Percentiles rank a stretch among this genome's conserved stretches.
These are phyloP conservation scores for Salvia splendens DNA, from an alignment of 257 asterid species.

Conservation along the genomic window DNA sequence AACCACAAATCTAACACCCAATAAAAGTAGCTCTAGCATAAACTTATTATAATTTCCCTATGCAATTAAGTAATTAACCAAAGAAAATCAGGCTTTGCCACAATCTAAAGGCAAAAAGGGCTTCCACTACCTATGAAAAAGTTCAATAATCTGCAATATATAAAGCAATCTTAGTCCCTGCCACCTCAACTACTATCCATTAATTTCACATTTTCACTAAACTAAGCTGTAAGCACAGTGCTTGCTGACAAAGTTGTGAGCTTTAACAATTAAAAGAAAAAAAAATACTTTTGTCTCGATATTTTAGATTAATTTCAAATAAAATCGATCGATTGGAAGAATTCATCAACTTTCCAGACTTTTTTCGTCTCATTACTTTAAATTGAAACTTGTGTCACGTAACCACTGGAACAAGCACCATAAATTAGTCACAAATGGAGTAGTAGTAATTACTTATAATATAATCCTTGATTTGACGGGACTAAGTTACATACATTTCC, in stretches of 20 bases:
- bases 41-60: background rate
- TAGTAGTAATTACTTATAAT: no score
- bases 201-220: background rate
- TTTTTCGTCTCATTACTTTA: background rate
- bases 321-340: background rate
- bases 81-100: background rate
- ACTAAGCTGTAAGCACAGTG: constrained; percentile 6
- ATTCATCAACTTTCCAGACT: constrained; percentile 7
- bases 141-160: background rate
- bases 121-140: constrained; percentile 17
- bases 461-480: no score
- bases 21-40: background rate
- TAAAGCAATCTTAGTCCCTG: background rate
- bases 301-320: background rate
- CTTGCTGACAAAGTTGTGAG: constrained; percentile 10
- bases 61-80: background rate
- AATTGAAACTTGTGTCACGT: constrained; percentile 15
- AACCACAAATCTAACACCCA: background rate
- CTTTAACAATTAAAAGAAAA: background rate
- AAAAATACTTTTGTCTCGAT: no score
- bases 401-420: background rate
- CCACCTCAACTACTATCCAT: no score
- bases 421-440: no score
- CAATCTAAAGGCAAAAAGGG: background rate
- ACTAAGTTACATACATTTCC: no score